Percentiles rank a stretch among this genome's conserved stretches.
Conservation (phyloP, 2,329 filamentous ascomycete genomes). For the Curvularia hawaiiensis region DNA sequence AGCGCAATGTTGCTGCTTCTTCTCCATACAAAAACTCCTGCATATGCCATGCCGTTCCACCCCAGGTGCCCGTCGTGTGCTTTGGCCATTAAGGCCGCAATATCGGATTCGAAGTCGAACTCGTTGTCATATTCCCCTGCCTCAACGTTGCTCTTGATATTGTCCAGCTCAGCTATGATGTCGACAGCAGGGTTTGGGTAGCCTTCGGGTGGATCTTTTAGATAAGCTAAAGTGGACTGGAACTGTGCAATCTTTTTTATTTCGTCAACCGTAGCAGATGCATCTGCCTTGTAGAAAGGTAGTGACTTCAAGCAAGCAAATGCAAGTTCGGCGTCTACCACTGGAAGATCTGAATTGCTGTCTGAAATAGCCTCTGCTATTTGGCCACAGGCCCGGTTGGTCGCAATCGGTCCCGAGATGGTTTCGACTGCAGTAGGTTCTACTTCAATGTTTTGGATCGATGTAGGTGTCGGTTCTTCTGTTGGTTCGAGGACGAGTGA, state of each 20-base stretch:
- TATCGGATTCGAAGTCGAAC: slow-evolving; percentile 50
- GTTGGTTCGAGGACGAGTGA: slow-evolving; percentile 11
- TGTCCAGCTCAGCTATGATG: slow-evolving; percentile 44
- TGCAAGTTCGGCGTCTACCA: slow-evolving; percentile 42
- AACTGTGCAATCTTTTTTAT: slow-evolving; percentile 47
- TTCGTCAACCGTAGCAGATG: slow-evolving; percentile 34
- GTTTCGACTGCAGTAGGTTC: slow-evolving; percentile 36
- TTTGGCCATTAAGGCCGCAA: slow-evolving; percentile 38
- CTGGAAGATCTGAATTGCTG: slow-evolving; percentile 21
- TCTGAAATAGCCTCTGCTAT: slow-evolving; percentile 26
- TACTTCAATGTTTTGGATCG: slow-evolving; percentile 24
- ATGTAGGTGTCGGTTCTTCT: slow-evolving; percentile 16
- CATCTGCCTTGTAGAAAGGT: slow-evolving; percentile 36
- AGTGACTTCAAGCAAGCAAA: slow-evolving; percentile 46
- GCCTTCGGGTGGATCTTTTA: slow-evolving; percentile 46
- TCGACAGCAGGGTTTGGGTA: slow-evolving; percentile 48
- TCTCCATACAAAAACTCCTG: slow-evolving; percentile 44
- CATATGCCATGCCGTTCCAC: slow-evolving; percentile 44
- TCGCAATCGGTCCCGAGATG: slow-evolving; percentile 38
- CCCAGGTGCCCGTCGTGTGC: slow-evolving; percentile 46
- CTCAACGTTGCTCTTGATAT: slow-evolving; percentile 41
- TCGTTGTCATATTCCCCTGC: slow-evolving; percentile 46
- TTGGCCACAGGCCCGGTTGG: slow-evolving; percentile 36
- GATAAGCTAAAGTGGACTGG: slow-evolving; percentile 49
- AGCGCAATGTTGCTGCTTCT: slow-evolving; percentile 37